These are phyloP conservation scores for Roridomyces roridus DNA, from an alignment of 768 basidiomycete genomes.

Conservation along the genomic window DNA sequence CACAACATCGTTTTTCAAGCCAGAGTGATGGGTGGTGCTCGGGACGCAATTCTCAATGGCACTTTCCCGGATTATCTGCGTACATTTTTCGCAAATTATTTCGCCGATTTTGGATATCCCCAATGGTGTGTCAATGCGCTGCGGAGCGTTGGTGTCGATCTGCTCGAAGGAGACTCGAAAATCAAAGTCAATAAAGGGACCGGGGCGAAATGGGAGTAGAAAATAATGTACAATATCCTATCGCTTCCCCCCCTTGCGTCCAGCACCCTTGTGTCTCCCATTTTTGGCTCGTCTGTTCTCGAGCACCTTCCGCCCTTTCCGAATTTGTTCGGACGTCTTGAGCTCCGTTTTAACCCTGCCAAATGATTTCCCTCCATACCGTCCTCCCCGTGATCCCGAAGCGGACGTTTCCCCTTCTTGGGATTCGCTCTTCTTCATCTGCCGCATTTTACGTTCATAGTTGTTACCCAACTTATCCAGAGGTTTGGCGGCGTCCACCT, in stretches of 20 bases:
- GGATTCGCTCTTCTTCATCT: constrained; percentile 59
- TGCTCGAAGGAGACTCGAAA: constrained; percentile 58
- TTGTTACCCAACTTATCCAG: constrained; percentile 74
- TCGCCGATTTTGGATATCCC: constrained; percentile 78
- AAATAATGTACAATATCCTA: constrained; percentile 23
- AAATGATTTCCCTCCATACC: constrained; percentile 65
- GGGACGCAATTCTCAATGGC: constrained; percentile 80
- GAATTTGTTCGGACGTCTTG: constrained; percentile 87
- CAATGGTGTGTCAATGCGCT: constrained; percentile 91
- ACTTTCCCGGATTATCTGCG: constrained; percentile 80
- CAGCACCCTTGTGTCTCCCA: constrained; percentile 54
- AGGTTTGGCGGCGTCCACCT: constrained; percentile 68
- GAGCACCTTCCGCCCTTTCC: constrained; percentile 68
- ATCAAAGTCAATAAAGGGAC: constrained; percentile 61
- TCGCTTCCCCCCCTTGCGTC: constrained; percentile 52
- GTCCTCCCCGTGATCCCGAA: constrained; percentile 39
- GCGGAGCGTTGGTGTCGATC: constrained; percentile 81
- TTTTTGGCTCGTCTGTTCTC: constrained; percentile 81
- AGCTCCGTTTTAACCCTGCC: constrained; percentile 81
- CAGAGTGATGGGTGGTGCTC: constrained; percentile 83
- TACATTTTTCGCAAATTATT: constrained; percentile 80
- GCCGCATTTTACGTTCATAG: constrained; percentile 77
- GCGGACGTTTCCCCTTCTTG: constrained; percentile 29
- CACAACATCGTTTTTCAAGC: constrained; percentile 91
- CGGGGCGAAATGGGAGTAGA: constrained; percentile 84